Evolutionary conservation across 495 filamentous ascomycete genomes (phyloP).

Genomic region (Aspergillus leporis): DNA sequence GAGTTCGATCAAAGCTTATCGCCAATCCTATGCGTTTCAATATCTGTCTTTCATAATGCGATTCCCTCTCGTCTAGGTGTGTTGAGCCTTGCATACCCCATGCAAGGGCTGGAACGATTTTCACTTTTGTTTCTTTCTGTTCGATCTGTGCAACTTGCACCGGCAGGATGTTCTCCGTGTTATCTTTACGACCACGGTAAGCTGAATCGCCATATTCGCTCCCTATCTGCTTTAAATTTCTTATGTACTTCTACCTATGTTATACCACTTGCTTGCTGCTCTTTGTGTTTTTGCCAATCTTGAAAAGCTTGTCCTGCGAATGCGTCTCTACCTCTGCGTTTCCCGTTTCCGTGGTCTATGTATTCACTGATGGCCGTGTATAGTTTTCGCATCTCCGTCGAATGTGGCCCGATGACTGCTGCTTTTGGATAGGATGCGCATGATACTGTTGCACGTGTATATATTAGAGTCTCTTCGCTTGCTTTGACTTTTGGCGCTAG

Average conservation of each 20-base stretch:
- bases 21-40: constrained; percentile 3
- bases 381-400: constrained; percentile 21
- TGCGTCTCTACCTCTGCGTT: constrained; percentile 6
- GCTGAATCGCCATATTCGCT: constrained; percentile 10
- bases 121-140: background rate
- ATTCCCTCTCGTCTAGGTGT: constrained; percentile 5
- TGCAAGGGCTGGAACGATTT: constrained; percentile 6
- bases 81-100: constrained; percentile 2
- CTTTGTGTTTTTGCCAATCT: constrained; percentile 2
- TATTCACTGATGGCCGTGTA: constrained; percentile 26
- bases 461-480: constrained; percentile 43
- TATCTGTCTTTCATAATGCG: constrained; percentile 1
- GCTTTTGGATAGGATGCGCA: constrained; percentile 26
- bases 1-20: background rate
- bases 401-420: constrained; percentile 17
- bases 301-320: constrained; percentile 12
- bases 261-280: constrained; percentile 23
- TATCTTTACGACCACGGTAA: constrained; percentile 11
- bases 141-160: constrained; percentile 5
- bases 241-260: constrained; percentile 24
- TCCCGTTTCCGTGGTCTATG: constrained; percentile 4
- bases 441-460: constrained; percentile 35
- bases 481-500: constrained; percentile 35
- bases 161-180: constrained; percentile 7
- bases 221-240: constrained; percentile 14